A percentile compares a stretch with the other conserved stretches of the same genome.
These are phyloP conservation scores for Leptomonas pyrrhocoris DNA, from an alignment of 208 protist species.

Conservation along the genomic window DNA sequence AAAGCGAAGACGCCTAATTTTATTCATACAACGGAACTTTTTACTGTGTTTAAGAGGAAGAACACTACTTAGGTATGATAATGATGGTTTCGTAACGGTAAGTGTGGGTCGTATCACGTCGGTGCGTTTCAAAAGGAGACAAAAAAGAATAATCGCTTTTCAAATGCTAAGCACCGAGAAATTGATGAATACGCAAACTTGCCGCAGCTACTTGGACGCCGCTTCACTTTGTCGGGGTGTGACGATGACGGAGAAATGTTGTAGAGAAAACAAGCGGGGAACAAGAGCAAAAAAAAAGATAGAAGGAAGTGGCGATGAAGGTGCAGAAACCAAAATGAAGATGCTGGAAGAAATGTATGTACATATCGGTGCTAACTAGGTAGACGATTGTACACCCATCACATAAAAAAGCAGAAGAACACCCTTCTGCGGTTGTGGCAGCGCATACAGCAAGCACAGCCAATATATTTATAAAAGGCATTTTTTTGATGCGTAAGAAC, in stretches of 20 bases:
- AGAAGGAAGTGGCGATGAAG: too few relatives aligned
- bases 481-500: too few relatives aligned
- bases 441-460: too few relatives aligned
- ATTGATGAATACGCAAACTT: neutral
- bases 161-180: neutral
- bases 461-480: too few relatives aligned
- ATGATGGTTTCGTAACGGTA: neutral
- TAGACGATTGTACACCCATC: too few relatives aligned
- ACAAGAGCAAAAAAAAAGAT: neutral
- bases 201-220: constrained; percentile 5
- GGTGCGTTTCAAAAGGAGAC: constrained; percentile 2
- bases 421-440: too few relatives aligned
- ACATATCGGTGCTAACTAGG: too few relatives aligned
- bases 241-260: neutral
- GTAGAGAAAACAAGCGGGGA: neutral
- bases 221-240: neutral
- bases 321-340: too few relatives aligned
- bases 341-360: too few relatives aligned
- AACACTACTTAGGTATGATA: constrained; percentile 5
- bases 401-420: too few relatives aligned
- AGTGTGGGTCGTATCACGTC: constrained; percentile 7
- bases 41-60: constrained; percentile 8
- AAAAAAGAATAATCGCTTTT: constrained; percentile 2
- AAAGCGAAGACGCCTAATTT: constrained; percentile 1
- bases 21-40: constrained; percentile 9